These are phyloP conservation scores for Maudiozyma saulgeensis DNA, from an alignment of 805 yeast genomes.

Conservation along the genomic window DNA sequence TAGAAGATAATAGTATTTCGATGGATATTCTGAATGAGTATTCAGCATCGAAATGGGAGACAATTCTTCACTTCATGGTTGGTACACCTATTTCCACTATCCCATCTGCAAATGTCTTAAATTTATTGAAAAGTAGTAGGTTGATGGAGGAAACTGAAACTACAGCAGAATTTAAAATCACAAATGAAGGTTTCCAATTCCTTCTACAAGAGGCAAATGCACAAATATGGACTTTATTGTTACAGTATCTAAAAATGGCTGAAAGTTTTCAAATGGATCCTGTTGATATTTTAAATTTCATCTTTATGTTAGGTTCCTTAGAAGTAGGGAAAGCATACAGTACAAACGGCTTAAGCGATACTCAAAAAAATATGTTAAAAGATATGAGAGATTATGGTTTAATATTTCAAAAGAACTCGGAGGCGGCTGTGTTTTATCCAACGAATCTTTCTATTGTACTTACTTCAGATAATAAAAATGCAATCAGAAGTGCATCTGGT, in stretches of 20 bases:
- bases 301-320: constrained; percentile 85
- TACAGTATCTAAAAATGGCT: constrained; percentile 80
- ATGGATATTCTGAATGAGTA: constrained; percentile 58
- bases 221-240: constrained; percentile 84
- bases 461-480: constrained; percentile 71
- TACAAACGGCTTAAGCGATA: constrained; percentile 56
- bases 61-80: constrained; percentile 93
- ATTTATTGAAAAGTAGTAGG: constrained; percentile 68
- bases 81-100: constrained; percentile 66
- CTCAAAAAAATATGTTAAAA: constrained; percentile 78
- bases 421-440: constrained; percentile 67
- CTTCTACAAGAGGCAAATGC: constrained; percentile 85
- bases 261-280: constrained; percentile 86
- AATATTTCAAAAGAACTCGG: constrained; percentile 57
- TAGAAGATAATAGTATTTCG: constrained; percentile 37
- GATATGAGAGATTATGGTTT: constrained; percentile 89
- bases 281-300: constrained; percentile 88
- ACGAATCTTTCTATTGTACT: constrained; percentile 83
- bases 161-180: constrained; percentile 49
- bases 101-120: constrained; percentile 77
- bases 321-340: constrained; percentile 86
- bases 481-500: constrained; percentile 56
- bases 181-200: constrained; percentile 90
- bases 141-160: constrained; percentile 61
- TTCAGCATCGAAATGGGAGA: constrained; percentile 88